Percentiles rank a stretch among this genome's conserved stretches.
phyloP scores from a whole-genome alignment of 148 eudicot genomes.

The Spergularia marina region DNA sequence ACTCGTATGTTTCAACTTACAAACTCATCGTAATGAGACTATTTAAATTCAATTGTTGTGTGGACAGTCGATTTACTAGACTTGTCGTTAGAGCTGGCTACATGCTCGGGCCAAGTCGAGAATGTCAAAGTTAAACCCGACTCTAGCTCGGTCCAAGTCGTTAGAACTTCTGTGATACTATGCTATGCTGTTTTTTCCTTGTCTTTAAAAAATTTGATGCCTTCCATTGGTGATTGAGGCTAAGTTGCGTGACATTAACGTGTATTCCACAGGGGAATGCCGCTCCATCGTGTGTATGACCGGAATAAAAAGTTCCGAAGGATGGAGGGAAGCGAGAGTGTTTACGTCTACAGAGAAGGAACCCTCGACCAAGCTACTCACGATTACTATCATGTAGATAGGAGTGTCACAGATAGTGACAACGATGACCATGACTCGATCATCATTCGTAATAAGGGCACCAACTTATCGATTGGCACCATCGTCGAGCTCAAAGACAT shows the following conservation, averaged over 20 bases:
- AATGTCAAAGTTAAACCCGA: too few species aligned
- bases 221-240: too few species aligned
- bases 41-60: too few species aligned
- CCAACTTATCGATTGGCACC: constrained; percentile 16
- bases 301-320: constrained; percentile 33
- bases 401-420: constrained; percentile 4
- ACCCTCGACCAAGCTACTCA: constrained; percentile 38
- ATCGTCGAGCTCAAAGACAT: constrained; percentile 37
- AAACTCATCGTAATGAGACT: too few species aligned
- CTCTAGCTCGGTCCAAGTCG: too few species aligned
- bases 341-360: constrained; percentile 47
- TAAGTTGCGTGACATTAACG: neutral
- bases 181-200: too few species aligned
- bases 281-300: constrained; percentile 34
- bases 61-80: too few species aligned
- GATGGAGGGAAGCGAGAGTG: constrained; percentile 36
- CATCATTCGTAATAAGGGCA: constrained; percentile 32
- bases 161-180: too few species aligned
- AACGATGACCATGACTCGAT: constrained; percentile 6
- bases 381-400: constrained; percentile 17
- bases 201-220: too few species aligned
- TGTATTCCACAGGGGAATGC: constrained; percentile 41
- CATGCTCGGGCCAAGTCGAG: too few species aligned
- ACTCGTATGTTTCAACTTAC: too few species aligned
- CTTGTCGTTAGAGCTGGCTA: too few species aligned